These are phyloP conservation scores for Prunus armeniaca DNA, from an alignment of 306 rosid genomes.

Conservation along the genomic window DNA sequence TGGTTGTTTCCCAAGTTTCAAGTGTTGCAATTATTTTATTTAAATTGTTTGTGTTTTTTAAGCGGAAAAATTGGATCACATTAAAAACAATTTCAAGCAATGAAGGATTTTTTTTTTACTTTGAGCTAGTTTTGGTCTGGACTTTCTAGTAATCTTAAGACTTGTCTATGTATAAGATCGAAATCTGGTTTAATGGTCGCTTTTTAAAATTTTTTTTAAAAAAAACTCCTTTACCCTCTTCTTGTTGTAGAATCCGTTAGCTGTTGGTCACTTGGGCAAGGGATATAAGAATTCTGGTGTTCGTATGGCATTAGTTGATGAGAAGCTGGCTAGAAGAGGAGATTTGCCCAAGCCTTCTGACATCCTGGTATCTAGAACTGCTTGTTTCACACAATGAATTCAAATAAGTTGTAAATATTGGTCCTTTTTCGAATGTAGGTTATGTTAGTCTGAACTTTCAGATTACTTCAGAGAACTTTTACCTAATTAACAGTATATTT, in stretches of 20 bases:
- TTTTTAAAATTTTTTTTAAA: no score
- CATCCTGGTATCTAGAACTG: slow-evolving; percentile 47
- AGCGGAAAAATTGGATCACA: no score
- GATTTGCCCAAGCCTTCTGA: slow-evolving; percentile 46
- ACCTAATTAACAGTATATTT: slow-evolving; percentile 2
- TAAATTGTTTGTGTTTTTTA: background rate
- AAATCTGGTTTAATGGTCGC: background rate
- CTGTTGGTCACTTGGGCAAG: slow-evolving; percentile 26
- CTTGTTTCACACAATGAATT: background rate
- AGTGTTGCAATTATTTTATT: background rate
- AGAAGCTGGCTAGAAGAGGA: slow-evolving; percentile 35
- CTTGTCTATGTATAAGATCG: background rate
- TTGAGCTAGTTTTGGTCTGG: background rate
- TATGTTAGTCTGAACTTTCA: background rate
- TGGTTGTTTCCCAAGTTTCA: background rate
- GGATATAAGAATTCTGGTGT: slow-evolving; percentile 26
- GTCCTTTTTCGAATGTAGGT: background rate
- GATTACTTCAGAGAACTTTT: background rate
- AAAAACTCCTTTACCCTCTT: background rate
- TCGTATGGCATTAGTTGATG: slow-evolving; percentile 62
- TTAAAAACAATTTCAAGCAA: background rate
- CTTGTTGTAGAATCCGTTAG: slow-evolving; percentile 46
- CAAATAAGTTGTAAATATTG: background rate
- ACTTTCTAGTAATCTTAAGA: background rate
- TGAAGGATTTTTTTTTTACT: background rate